A percentile compares a stretch with the other conserved stretches of the same genome.
These are phyloP conservation scores for Medicago arabica DNA, from an alignment of 306 rosid genomes.

Conservation along the genomic window DNA sequence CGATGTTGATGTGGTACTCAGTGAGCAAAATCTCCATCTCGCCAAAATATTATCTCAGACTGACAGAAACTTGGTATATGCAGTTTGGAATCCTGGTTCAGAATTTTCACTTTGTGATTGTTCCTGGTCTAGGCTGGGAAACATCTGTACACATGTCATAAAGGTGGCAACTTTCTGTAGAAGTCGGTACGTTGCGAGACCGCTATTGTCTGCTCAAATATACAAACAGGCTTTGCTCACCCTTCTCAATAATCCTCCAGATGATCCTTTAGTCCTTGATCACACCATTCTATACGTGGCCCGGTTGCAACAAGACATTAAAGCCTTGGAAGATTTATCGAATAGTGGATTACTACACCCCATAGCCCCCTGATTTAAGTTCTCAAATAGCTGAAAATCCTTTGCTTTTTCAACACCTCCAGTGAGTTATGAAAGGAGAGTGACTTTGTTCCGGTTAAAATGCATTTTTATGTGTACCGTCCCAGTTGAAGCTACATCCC, in stretches of 20 bases:
- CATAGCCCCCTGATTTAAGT: slow-evolving; percentile 56
- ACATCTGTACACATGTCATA: slow-evolving; percentile 76
- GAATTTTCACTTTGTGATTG: slow-evolving; percentile 85
- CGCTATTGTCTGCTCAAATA: slow-evolving; percentile 70
- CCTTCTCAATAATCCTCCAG: slow-evolving; percentile 72
- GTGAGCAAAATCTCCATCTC: slow-evolving; percentile 66
- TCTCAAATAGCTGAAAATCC: slow-evolving; percentile 55
- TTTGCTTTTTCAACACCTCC: slow-evolving; percentile 50
- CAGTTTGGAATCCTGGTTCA: slow-evolving; percentile 82
- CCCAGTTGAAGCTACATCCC: slow-evolving; percentile 26
- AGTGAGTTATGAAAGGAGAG: slow-evolving; percentile 42
- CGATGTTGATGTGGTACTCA: slow-evolving; percentile 70
- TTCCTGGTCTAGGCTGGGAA: slow-evolving; percentile 75
- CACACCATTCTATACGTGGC: slow-evolving; percentile 60
- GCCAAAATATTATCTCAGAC: slow-evolving; percentile 75
- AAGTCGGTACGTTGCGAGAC: slow-evolving; percentile 63
- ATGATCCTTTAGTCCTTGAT: slow-evolving; percentile 75
- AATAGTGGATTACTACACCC: slow-evolving; percentile 72
- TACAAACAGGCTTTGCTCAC: slow-evolving; percentile 62
- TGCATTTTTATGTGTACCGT: slow-evolving; percentile 4
- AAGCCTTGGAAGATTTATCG: slow-evolving; percentile 65
- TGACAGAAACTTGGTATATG: slow-evolving; percentile 63
- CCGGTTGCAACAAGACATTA: slow-evolving; percentile 69
- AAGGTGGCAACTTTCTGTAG: slow-evolving; percentile 73
- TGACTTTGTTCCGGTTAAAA: slow-evolving; percentile 32